phyloP scores from a whole-genome alignment of 805 yeast species.

The Wickerhamomyces rabaulensis region DNA sequence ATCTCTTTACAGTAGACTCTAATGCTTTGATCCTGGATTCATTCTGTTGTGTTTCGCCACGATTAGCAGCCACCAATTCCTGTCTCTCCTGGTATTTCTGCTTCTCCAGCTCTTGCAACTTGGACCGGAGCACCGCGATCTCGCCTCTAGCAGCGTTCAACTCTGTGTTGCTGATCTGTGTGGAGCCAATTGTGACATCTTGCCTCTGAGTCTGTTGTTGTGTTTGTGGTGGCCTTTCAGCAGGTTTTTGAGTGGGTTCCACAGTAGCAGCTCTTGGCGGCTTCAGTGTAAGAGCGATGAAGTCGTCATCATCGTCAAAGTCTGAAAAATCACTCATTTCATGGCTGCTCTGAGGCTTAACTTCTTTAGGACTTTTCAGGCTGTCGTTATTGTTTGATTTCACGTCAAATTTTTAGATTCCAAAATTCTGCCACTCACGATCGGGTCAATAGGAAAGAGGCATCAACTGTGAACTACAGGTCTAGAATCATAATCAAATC shows the following conservation, averaged over 20 bases:
- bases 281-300: constrained; percentile 42
- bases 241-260: not conserved
- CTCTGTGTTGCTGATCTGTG: constrained; percentile 21
- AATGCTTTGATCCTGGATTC: constrained; percentile 34
- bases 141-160: constrained; percentile 70
- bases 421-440: not conserved
- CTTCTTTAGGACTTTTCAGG: no score
- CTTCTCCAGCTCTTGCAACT: constrained; percentile 42
- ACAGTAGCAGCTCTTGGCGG: constrained; percentile 20
- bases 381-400: no score
- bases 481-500: not conserved
- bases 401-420: no score
- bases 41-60: constrained; percentile 20
- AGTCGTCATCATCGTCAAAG: constrained; percentile 37
- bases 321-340: constrained; percentile 31
- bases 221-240: not conserved
- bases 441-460: not conserved
- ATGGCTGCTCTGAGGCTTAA: not conserved
- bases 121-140: constrained; percentile 69
- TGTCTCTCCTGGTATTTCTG: constrained; percentile 26
- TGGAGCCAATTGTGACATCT: not conserved
- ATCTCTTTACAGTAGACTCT: constrained; percentile 35
- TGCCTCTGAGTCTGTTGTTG: not conserved
- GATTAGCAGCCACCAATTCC: constrained; percentile 17
- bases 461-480: not conserved